Conservation (phyloP, 129 eudicot species). For the Centella asiatica region DNA sequence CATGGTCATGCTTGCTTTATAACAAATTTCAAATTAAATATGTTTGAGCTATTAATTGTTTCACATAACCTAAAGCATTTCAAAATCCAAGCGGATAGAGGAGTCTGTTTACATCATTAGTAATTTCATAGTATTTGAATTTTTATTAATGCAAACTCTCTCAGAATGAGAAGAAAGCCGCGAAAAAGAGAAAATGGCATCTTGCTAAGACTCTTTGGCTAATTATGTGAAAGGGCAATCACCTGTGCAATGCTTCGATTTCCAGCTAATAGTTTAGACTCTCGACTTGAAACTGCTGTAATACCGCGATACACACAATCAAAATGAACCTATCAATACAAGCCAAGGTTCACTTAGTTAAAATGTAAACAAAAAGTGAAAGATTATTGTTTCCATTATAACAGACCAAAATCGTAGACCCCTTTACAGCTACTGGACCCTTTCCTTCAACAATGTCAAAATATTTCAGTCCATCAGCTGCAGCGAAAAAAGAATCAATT, state of each 20-base stretch:
- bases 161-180: neutral
- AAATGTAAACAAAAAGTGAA: neutral
- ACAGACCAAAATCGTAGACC: constrained; percentile 70
- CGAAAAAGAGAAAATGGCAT: neutral
- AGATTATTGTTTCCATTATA: constrained; percentile 5
- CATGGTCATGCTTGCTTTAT: neutral
- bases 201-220: neutral
- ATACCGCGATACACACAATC: constrained; percentile 84
- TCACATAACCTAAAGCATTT: neutral
- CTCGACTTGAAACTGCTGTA: constrained; percentile 92
- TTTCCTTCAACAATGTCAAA: constrained; percentile 82
- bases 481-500: constrained; percentile 22
- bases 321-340: constrained; percentile 63
- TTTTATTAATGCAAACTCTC: neutral
- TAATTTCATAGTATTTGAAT: neutral
- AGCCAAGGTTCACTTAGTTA: constrained; percentile 1
- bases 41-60: neutral
- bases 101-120: neutral
- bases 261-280: constrained; percentile 93
- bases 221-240: neutral
- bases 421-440: constrained; percentile 84
- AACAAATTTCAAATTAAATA: neutral
- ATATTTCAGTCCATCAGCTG: constrained; percentile 95
- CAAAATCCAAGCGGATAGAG: too few relatives aligned
- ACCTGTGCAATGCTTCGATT: constrained; percentile 97